Evolutionary conservation across 2,329 filamentous ascomycete species (phyloP).

Genomic region (Gyromitra esculenta): DNA sequence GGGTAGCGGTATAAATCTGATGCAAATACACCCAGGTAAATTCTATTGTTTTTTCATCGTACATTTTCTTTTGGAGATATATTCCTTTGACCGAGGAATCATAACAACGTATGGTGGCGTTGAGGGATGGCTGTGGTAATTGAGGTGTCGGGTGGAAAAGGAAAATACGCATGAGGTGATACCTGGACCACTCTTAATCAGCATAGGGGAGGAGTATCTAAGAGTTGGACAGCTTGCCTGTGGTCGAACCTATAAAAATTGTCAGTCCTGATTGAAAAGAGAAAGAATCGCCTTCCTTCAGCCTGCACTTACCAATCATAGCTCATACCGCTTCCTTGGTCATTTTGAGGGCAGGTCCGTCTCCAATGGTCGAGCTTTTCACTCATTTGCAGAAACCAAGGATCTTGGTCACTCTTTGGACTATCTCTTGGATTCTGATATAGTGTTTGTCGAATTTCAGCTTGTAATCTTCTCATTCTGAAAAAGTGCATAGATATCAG

Average conservation of each 20-base stretch:
- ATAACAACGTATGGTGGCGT: slow-evolving; percentile 83
- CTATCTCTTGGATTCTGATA: slow-evolving; percentile 84
- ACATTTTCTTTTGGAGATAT: slow-evolving; percentile 79
- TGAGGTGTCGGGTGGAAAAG: slow-evolving; percentile 92
- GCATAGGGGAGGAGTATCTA: slow-evolving; percentile 16
- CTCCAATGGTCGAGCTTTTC: slow-evolving; percentile 82
- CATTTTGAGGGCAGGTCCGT: slow-evolving; percentile 76
- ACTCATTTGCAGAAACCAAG: slow-evolving; percentile 86
- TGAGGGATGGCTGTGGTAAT: slow-evolving; percentile 80
- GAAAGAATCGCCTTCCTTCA: slow-evolving; percentile 50
- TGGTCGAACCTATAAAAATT: slow-evolving; percentile 67
- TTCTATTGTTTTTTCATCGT: slow-evolving; percentile 78
- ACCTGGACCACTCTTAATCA: slow-evolving; percentile 62
- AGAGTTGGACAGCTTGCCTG: slow-evolving; percentile 52
- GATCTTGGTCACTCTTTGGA: slow-evolving; percentile 80
- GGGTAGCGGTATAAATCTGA: slow-evolving; percentile 88
- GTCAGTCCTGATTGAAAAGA: slow-evolving; percentile 47
- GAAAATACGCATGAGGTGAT: slow-evolving; percentile 88
- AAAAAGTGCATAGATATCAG: slow-evolving; percentile 91
- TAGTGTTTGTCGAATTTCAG: slow-evolving; percentile 84
- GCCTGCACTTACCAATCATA: slow-evolving; percentile 75
- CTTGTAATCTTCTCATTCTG: slow-evolving; percentile 86
- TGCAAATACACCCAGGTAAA: slow-evolving; percentile 94
- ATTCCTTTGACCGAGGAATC: slow-evolving; percentile 85
- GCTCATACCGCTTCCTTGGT: slow-evolving; percentile 75